Evolutionary conservation across 441 rosid species (phyloP), one percentile per base, ranked within the genome.

Genomic region (Gossypium davidsonii): DNA sequence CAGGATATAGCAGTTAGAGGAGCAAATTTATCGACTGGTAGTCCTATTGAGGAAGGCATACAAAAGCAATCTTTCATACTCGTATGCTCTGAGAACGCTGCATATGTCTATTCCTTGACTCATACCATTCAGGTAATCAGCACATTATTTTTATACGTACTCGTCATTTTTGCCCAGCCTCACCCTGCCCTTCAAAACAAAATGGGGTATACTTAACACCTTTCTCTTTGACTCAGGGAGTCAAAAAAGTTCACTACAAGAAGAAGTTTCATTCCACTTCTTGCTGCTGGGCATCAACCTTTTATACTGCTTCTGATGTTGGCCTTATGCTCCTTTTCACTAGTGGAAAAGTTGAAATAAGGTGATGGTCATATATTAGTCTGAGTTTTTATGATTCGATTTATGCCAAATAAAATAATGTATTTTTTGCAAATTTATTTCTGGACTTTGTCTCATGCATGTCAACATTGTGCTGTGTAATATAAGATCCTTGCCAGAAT

Each of bases 281-380:
- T 23, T 89, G 94, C 79, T 91, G 89, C 86, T 95, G 88, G 88
- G 98, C 98, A 80, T 91, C 97, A 53, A 83, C 89, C 39, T 89
- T 95, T 73, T 76, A 67, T 67, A 72, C 83, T 78, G 78, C 81
- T 44, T 82, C 95, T 14, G 87, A 87, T 82, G 82, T 87, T 71
- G 96, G 96, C 79, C 95, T 92, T 55, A 75, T 86, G 9, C 98
- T 95, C 77, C 82, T 89, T 66, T 88, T 88, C 79, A 64, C 84
- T 49, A 78, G 78, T 62, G 99, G 96, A 73, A 86, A 81, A 65
- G 67, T 91, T 76, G 98, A 92, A 80, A 86, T 92, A 85, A 95
- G 99, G 97, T 94, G 80, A 73, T 69, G 70, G 49, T 37, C 44
- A 11, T 70, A 49, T 61, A 3, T 56, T 65, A 6, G 46, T 74